Conservation (phyloP, 2,329 filamentous ascomycete species). For the Didymellaceae sp. region DNA sequence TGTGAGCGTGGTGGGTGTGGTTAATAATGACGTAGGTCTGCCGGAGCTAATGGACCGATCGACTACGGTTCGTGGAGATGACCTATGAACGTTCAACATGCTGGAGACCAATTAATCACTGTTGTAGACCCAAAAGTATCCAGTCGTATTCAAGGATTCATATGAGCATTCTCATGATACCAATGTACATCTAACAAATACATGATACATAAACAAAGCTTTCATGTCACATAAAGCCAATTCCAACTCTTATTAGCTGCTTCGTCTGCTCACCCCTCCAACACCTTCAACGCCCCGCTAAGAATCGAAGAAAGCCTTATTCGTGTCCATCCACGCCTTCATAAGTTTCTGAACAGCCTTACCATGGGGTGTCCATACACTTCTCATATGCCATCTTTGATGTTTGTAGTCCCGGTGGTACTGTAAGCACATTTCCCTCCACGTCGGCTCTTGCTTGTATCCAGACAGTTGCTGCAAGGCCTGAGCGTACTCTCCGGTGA, state of each 20-base stretch:
- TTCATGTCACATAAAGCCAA: too few relatives aligned
- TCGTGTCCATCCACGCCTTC: slow-evolving; percentile 3
- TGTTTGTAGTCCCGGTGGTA: slow-evolving; percentile 4
- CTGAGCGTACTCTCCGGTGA: not conserved
- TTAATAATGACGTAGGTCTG: slow-evolving; percentile 4
- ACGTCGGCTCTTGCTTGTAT: not conserved
- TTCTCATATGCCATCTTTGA: slow-evolving; percentile 6
- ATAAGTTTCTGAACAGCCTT: not conserved
- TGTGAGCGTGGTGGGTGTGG: not conserved
- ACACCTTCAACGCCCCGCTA: slow-evolving; percentile 1
- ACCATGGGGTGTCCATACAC: not conserved
- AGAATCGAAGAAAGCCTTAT: slow-evolving; percentile 11
- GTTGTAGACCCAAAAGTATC: too few relatives aligned
- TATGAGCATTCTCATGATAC: too few relatives aligned
- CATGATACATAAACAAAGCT: too few relatives aligned
- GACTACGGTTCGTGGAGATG: not conserved
- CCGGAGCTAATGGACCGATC: not conserved
- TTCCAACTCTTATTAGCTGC: too few relatives aligned
- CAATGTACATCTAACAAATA: too few relatives aligned
- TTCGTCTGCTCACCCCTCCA: too few relatives aligned
- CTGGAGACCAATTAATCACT: too few relatives aligned
- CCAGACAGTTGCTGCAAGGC: not conserved
- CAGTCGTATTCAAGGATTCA: too few relatives aligned
- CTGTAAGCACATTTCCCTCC: slow-evolving; percentile 3
- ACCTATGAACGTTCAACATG: not conserved